phyloP scores from a whole-genome alignment of 805 yeast genomes.

The Lipomyces anomalus region DNA sequence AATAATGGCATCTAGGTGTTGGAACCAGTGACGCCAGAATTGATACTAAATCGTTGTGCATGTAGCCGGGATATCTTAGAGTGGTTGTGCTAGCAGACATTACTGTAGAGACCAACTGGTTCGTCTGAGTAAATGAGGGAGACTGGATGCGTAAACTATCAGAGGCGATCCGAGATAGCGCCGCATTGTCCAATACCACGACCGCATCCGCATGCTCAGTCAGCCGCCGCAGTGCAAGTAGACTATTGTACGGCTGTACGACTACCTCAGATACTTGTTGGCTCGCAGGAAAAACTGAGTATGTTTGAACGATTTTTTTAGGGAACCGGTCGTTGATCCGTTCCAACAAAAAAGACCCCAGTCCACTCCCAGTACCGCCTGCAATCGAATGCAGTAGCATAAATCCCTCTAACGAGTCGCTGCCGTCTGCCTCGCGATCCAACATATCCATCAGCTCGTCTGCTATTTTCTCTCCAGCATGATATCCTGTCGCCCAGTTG shows the following conservation, averaged over 20 bases:
- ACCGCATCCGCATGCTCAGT: constrained; percentile 82
- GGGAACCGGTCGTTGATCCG: constrained; percentile 71
- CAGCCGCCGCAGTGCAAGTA: constrained; percentile 73
- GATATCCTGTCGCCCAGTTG: constrained; percentile 89
- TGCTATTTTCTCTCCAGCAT: constrained; percentile 58
- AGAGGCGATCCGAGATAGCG: constrained; percentile 67
- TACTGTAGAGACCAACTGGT: constrained; percentile 78
- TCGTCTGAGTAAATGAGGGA: constrained; percentile 71
- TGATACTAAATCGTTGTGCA: constrained; percentile 79
- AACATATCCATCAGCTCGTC: constrained; percentile 78
- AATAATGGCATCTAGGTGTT: constrained; percentile 73
- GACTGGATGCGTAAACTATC: constrained; percentile 49
- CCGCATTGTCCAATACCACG: constrained; percentile 86
- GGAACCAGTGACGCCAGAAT: constrained; percentile 79
- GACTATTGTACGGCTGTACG: constrained; percentile 91
- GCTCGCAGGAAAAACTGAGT: constrained; percentile 76
- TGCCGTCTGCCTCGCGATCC: constrained; percentile 82
- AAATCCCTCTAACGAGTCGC: constrained; percentile 86
- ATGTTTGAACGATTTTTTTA: constrained; percentile 77
- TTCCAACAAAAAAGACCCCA: constrained; percentile 79
- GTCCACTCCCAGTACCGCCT: constrained; percentile 98
- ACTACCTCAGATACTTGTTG: constrained; percentile 91
- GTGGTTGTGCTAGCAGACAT: constrained; percentile 83
- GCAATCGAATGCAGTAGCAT: constrained; percentile 92
- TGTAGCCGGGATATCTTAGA: constrained; percentile 82